A percentile compares a stretch with the other conserved stretches of the same genome.
These are phyloP conservation scores for Solanum sitiens DNA, from an alignment of 257 asterid genomes.

Conservation along the genomic window DNA sequence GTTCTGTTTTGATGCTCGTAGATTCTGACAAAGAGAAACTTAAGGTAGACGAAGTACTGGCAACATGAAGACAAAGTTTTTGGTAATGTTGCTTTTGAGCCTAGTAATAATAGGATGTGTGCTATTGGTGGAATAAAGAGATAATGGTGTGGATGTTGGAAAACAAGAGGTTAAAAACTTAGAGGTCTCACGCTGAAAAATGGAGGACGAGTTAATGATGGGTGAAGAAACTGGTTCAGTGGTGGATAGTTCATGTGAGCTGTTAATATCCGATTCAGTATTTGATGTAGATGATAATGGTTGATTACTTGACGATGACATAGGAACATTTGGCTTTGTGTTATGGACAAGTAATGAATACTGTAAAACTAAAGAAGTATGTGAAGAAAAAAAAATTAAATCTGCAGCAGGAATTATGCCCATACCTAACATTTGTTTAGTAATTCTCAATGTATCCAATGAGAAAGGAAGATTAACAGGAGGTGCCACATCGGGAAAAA, in stretches of 20 bases:
- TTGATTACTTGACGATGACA: not conserved
- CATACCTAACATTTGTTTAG: not conserved
- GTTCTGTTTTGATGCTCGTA: not conserved
- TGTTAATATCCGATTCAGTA: not conserved
- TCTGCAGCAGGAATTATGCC: not conserved
- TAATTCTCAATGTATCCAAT: not conserved
- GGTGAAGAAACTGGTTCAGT: not conserved
- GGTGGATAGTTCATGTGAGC: not conserved
- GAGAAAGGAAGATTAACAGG: not conserved
- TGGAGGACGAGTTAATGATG: not conserved
- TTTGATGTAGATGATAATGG: not conserved
- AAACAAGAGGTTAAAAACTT: not conserved
- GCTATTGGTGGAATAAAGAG: not conserved
- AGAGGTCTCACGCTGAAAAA: not conserved
- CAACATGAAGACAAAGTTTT: not conserved
- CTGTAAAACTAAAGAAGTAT: not conserved
- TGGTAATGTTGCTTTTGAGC: not conserved
- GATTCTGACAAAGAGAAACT: too few species aligned
- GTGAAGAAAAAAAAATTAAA: not conserved
- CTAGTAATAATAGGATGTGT: not conserved
- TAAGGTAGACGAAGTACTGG: not conserved
- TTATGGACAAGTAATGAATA: not conserved
- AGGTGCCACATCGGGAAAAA: not conserved
- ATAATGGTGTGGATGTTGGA: not conserved
- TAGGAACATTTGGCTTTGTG: not conserved